phyloP scores from a whole-genome alignment of 495 filamentous ascomycete species.

The Stereocaulon alpinum region DNA sequence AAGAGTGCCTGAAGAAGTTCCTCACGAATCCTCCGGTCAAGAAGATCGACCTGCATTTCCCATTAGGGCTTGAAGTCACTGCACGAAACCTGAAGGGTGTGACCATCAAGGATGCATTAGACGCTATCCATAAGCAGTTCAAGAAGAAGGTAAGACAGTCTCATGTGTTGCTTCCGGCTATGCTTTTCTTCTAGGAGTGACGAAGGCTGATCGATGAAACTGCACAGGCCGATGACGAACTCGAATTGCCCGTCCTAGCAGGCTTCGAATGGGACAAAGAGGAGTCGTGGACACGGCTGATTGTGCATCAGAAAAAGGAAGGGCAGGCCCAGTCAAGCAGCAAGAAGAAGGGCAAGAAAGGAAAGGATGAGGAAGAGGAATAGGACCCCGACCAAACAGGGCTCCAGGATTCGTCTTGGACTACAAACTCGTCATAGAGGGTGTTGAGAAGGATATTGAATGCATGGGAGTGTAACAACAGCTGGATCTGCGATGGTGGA shows the following conservation, averaged over 20 bases:
- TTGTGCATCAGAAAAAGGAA: conserved; percentile 74
- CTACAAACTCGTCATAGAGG: not conserved
- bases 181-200: not conserved
- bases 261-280: conserved; percentile 95
- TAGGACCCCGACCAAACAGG: not conserved
- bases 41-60: conserved; percentile 86
- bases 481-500: not conserved
- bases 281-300: conserved; percentile 62
- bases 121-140: conserved; percentile 87
- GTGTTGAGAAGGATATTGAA: not conserved
- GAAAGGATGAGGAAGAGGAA: conserved; percentile 8
- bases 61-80: conserved; percentile 75
- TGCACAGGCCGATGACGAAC: conserved; percentile 72
- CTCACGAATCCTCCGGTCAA: conserved; percentile 75
- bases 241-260: conserved; percentile 69
- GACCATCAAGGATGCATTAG: conserved; percentile 88
- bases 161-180: not conserved
- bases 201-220: conserved; percentile 13
- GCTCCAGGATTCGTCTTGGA: not conserved
- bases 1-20: conserved; percentile 66
- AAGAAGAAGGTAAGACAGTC: conserved; percentile 68
- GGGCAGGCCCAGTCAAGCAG: conserved; percentile 44
- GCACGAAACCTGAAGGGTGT: conserved; percentile 85
- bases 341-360: conserved; percentile 48
- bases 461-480: conserved; percentile 1